Base-by-base conservation (phyloP, 176 grass and related monocot genomes). In the Saccharum spontaneum region DNA sequence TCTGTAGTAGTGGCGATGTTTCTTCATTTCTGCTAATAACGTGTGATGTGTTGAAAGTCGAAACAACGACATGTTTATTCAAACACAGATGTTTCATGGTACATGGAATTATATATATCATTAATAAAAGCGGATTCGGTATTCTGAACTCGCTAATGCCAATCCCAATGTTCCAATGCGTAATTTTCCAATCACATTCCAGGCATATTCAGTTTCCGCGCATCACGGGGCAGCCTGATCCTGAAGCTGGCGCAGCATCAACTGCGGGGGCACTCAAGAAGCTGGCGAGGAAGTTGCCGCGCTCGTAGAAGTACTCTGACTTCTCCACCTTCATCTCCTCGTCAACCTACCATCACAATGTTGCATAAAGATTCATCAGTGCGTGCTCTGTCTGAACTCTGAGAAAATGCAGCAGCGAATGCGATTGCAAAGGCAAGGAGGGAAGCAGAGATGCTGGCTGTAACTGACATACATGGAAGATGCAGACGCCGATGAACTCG, bases 281-380 rank as follows among this genome's bases (percentile, higher is more conserved):
- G 75, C 76, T 34, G 0, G 93, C 80, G 0, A 92, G 90, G 80
- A 94, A 90, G 63, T 94, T 87, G 11, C 93, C 93, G 15, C 93
- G 87, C 87, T 94, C 93, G 55, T 92, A 94, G 49, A 88, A 94
- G 55, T 86, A 90, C 73, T 94, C 90, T 1, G 84, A 36, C 71
- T 90, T 92, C 75, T 86, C 88, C 55, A 94, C 75, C 88, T 67
- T 88, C 85, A 63, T 84, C 20, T 81, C 82, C 22, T 86, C 93
- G 17, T 92, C 88, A 33, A 94, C 87, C 90, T 91, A 6, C 10
- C 49, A 52, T 44, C 36, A 20, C 39, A 17, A 44, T 45, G 37
- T 37, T 3, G 48, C 41, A 43, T 43, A 49, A 49, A 43, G 9
- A 13, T 60, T 40, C 18, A 75, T 3, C 17, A 28, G 28, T 28